phyloP scores from a whole-genome alignment of 2,329 filamentous ascomycete species.

The Exophiala bonariae region DNA sequence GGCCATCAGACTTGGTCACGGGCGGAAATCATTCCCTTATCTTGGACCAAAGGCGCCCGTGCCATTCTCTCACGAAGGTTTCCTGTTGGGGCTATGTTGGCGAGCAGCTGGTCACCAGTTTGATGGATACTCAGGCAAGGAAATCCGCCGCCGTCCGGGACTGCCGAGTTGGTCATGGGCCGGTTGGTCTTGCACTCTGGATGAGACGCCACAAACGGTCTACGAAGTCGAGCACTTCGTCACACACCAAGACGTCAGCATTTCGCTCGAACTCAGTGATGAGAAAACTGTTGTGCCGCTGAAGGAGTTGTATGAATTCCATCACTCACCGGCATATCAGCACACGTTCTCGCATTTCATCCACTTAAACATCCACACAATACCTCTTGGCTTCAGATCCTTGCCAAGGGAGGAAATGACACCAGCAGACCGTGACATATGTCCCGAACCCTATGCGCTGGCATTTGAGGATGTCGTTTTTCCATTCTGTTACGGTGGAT shows the following conservation, averaged over 20 bases:
- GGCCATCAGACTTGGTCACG: constrained; percentile 3
- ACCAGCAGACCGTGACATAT: not conserved
- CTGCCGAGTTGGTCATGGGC: not conserved
- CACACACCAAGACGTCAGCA: not conserved
- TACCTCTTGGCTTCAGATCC: not conserved
- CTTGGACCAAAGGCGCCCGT: not conserved
- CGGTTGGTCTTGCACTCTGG: not conserved
- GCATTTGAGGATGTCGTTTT: not conserved
- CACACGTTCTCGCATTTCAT: not conserved
- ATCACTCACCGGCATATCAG: not conserved
- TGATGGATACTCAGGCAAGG: not conserved
- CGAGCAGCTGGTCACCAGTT: not conserved
- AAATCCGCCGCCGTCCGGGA: not conserved
- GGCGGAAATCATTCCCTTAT: not conserved
- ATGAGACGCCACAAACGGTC: constrained; percentile 1
- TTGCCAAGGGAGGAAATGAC: not conserved
- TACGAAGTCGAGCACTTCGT: constrained; percentile 5
- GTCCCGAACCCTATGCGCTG: constrained; percentile 2
- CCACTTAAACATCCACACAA: constrained; percentile 1
- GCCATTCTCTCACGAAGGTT: not conserved
- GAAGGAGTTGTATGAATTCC: not conserved
- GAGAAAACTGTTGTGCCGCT: not conserved
- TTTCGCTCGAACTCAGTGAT: constrained; percentile 1
- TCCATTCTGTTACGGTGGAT: constrained; percentile 6
- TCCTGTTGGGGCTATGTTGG: not conserved